A percentile compares a stretch with the other conserved stretches of the same genome.
Conservation (phyloP, 768 basidiomycete species). For the Amanita pallidorosea region DNA sequence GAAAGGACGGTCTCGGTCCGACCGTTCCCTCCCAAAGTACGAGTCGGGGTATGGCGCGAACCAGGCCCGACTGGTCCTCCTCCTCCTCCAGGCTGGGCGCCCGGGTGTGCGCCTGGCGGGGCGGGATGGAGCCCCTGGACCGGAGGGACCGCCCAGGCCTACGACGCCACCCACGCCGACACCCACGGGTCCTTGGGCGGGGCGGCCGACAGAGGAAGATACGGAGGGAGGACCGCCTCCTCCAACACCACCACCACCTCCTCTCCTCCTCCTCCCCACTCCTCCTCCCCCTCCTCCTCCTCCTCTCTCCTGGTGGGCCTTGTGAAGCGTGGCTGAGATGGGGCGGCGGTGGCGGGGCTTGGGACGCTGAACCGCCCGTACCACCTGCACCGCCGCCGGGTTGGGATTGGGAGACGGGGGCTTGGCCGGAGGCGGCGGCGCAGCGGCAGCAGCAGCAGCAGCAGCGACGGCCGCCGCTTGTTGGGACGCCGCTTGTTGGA, state of each 20-base stretch:
- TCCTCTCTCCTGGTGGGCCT: constrained; percentile 2
- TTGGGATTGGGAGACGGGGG: neutral
- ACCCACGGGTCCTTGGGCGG: constrained; percentile 11
- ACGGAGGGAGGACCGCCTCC: constrained; percentile 7
- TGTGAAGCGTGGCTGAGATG: neutral
- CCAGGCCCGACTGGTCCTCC: constrained; percentile 11
- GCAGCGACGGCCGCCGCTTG: constrained; percentile 9
- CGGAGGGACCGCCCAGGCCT: neutral
- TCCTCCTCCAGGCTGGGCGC: constrained; percentile 4
- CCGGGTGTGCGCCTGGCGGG: constrained; percentile 11
- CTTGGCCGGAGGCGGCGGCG: neutral
- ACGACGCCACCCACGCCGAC: neutral
- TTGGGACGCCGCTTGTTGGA: constrained; percentile 12
- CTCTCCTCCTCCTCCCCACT: no score
- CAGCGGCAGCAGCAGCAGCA: no score
- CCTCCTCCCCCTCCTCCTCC: no score
- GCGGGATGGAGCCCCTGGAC: constrained; percentile 2
- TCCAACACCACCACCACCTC: no score
- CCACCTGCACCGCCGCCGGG: neutral
- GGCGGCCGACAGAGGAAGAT: constrained; percentile 10
- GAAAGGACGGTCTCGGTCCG: constrained; percentile 27
- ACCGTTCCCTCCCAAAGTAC: constrained; percentile 10
- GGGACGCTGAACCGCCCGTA: neutral
- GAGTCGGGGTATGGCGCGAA: neutral
- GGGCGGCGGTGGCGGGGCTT: neutral